Evolutionary conservation across 2,329 filamentous ascomycete genomes (phyloP).

Genomic region (Periconia digitata): DNA sequence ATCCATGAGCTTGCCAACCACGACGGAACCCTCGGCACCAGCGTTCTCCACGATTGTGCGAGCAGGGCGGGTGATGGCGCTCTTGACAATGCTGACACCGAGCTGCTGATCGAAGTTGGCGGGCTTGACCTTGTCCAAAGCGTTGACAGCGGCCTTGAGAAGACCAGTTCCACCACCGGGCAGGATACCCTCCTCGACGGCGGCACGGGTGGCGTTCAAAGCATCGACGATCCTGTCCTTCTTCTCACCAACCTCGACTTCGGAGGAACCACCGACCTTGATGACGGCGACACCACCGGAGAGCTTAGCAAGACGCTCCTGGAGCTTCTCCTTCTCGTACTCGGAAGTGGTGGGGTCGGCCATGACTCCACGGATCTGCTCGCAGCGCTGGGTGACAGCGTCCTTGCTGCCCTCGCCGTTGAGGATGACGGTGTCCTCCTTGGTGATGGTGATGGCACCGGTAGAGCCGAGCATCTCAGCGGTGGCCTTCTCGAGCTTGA

Average conservation of each 20-base stretch:
- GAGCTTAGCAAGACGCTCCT: constrained; percentile 98
- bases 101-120: constrained; percentile 99
- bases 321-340: constrained; percentile 99
- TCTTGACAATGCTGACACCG: constrained; percentile 96
- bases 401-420: constrained; percentile 98
- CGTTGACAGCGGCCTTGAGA: constrained; percentile 93
- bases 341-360: constrained; percentile 90
- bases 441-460: constrained; percentile 98
- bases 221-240: constrained; percentile 99
- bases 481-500: constrained; percentile 98
- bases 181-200: constrained; percentile 98
- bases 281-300: constrained; percentile 99
- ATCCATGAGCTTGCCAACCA: constrained; percentile 97
- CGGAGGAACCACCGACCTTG: constrained; percentile 95
- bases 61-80: constrained; percentile 92
- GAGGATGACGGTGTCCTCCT: constrained; percentile 98
- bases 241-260: constrained; percentile 99
- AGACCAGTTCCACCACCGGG: constrained; percentile 97
- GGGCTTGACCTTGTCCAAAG: constrained; percentile 78
- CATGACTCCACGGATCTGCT: constrained; percentile 98
- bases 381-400: constrained; percentile 87
- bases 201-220: constrained; percentile 94
- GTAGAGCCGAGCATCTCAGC: constrained; percentile 95
- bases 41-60: constrained; percentile 98
- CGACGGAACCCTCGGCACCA: constrained; percentile 89